Percentiles rank a stretch among this genome's conserved stretches.
Conservation (phyloP, 768 basidiomycete genomes). For the Gloeophyllum trabeum region DNA sequence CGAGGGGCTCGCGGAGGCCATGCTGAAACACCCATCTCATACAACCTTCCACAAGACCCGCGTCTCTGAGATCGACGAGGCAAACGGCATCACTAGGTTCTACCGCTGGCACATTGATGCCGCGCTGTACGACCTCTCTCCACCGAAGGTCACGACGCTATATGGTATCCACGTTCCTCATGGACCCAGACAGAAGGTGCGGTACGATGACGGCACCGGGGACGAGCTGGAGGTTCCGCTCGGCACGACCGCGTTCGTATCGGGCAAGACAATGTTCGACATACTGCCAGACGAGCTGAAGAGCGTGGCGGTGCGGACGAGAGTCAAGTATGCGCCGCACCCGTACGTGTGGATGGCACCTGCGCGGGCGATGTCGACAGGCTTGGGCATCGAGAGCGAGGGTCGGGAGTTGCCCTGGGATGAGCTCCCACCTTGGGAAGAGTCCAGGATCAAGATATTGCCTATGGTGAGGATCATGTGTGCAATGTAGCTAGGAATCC, state of each 20-base stretch:
- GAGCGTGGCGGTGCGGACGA: conserved; percentile 68
- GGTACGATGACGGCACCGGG: conserved; percentile 83
- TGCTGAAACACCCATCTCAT: conserved; percentile 80
- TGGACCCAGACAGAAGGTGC: conserved; percentile 48
- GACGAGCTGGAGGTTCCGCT: conserved; percentile 76
- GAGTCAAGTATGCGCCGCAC: conserved; percentile 73
- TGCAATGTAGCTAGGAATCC: conserved; percentile 3
- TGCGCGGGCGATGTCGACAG: conserved; percentile 62
- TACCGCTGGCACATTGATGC: conserved; percentile 94
- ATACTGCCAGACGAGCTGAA: conserved; percentile 61
- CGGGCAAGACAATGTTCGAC: conserved; percentile 78
- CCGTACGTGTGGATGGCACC: conserved; percentile 89
- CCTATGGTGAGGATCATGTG: conserved; percentile 36
- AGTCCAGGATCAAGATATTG: conserved; percentile 58
- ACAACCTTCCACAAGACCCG: conserved; percentile 78
- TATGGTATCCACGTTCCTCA: conserved; percentile 67
- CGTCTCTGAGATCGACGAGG: conserved; percentile 66
- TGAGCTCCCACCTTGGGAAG: conserved; percentile 78
- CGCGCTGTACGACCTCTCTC: conserved; percentile 64
- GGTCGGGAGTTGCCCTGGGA: conserved; percentile 54
- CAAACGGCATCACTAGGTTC: conserved; percentile 71
- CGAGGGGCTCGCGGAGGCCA: conserved; percentile 68
- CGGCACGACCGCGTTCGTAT: conserved; percentile 79
- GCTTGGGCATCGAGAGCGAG: conserved; percentile 74
- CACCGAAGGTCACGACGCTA: conserved; percentile 78